Evolutionary conservation across 176 grass and related monocot species (phyloP), one percentile per base, ranked within the genome.

Genomic region (Avena eriantha): DNA sequence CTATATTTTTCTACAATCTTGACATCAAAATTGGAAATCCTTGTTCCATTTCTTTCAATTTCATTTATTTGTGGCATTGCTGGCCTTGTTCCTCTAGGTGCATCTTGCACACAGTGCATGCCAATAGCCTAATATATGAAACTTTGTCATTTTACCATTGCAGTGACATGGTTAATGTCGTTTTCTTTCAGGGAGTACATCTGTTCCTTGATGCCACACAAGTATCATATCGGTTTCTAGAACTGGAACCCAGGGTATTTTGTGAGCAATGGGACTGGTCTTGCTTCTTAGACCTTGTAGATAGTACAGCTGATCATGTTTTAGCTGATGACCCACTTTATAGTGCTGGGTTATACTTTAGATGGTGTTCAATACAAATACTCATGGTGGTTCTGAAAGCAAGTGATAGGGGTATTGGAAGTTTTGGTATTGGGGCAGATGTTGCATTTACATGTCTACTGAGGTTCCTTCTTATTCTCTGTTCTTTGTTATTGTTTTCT

Each of bases 241-340:
- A 65, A 59, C 88, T 94, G 90, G 96, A 98, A 23, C 92, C 91
- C 9, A 60, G 84, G 82, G 63, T 95, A 76, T 95, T 94, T 82
- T 83, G 86, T 86, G 93, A 86, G 67, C 68, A 92, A 82, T 98
- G 96, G 96, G 88, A 98, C 56, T 98, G 93, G 93, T 94, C 96
- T 76, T 98, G 90, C 85, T 88, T 94, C 83, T 84, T 95, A 83
- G 90, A 95, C 73, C 84, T 95, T 57, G 76, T 93, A 73, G 80
- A 94, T 80, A 73, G 59, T 66, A 75, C 87, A 66, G 56, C 81
- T 79, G 80, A 91, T 78, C 75, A 82, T 90, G 83, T 59, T 87
- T 89, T 87, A 86, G 69, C 45, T 80, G 80, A 85, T 69, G 51
- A 55, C 16, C 80, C 81, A 76, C 67, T 73, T 46, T 7, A 82